A percentile compares a stretch with the other conserved stretches of the same genome.
phyloP scores from a whole-genome alignment of 305 asterid species.

The Fraxinus velutina region DNA sequence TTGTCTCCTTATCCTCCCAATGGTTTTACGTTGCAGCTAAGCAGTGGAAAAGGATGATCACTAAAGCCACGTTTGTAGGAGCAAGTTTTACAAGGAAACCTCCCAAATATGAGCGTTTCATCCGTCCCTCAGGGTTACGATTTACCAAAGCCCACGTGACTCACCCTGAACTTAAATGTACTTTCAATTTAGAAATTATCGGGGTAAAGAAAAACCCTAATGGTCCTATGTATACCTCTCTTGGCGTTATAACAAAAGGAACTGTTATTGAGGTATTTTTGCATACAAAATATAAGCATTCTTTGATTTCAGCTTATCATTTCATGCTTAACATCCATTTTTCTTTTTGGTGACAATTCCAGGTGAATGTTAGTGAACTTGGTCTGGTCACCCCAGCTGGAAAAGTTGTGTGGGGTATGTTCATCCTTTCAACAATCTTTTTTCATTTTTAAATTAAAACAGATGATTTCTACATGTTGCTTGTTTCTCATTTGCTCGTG shows the following conservation, averaged over 20 bases:
- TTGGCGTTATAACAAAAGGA: slow-evolving; percentile 90
- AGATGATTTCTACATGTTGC: background rate
- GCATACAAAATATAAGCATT: background rate
- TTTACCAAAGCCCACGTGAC: slow-evolving; percentile 90
- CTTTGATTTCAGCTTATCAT: background rate
- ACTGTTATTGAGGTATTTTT: slow-evolving; percentile 76
- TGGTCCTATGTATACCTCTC: slow-evolving; percentile 92
- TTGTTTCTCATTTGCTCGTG: slow-evolving; percentile 7
- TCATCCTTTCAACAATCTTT: background rate
- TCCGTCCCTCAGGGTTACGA: slow-evolving; percentile 83
- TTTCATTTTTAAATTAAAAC: background rate
- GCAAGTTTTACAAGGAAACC: slow-evolving; percentile 92
- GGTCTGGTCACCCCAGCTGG: slow-evolving; percentile 99
- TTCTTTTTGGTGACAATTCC: slow-evolving; percentile 23
- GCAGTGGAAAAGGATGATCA: slow-evolving; percentile 99
- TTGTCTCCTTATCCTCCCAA: background rate
- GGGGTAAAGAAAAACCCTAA: slow-evolving; percentile 95
- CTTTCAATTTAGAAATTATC: slow-evolving; percentile 86
- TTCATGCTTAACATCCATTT: slow-evolving; percentile 8
- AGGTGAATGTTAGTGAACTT: slow-evolving; percentile 93
- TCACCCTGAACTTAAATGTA: slow-evolving; percentile 92
- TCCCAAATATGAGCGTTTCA: slow-evolving; percentile 92
- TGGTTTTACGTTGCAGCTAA: slow-evolving; percentile 54
- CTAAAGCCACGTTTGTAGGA: slow-evolving; percentile 96
- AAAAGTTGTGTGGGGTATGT: slow-evolving; percentile 93